Conservation (phyloP, 2,329 filamentous ascomycete genomes). For the Diaporthe nobilis region DNA sequence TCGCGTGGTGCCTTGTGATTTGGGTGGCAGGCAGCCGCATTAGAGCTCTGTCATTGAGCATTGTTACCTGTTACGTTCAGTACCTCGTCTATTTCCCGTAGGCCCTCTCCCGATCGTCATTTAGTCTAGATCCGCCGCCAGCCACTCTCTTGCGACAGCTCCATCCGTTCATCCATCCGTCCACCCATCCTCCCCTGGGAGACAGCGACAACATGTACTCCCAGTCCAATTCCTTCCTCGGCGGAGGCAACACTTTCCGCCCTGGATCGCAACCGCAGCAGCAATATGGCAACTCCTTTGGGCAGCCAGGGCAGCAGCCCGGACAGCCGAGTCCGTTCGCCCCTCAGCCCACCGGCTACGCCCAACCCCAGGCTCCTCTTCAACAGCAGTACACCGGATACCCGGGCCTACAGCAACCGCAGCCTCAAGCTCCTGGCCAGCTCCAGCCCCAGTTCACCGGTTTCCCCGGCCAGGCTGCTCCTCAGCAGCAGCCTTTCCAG, state of each 20-base stretch:
- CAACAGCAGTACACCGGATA: conserved; percentile 75
- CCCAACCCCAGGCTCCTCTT: conserved; percentile 61
- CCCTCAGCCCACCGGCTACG: conserved; percentile 73
- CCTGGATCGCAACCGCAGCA: conserved; percentile 73
- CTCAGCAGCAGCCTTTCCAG: conserved; percentile 72
- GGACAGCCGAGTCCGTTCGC: conserved; percentile 67
- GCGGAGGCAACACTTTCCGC: conserved; percentile 81
- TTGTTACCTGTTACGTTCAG: conserved; percentile 26
- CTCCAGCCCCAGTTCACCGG: conserved; percentile 79
- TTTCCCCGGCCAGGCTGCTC: conserved; percentile 62
- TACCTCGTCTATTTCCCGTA: conserved; percentile 30
- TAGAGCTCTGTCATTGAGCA: conserved; percentile 32
- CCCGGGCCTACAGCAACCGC: conserved; percentile 67
- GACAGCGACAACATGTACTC: conserved; percentile 79
- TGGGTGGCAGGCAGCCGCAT: conserved; percentile 32
- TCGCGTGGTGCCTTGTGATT: conserved; percentile 35
- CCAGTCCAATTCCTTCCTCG: conserved; percentile 87
- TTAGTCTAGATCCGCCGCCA: conserved; percentile 36
- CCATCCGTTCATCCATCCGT: not conserved
- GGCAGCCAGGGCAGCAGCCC: conserved; percentile 51
- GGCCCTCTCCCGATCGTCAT: conserved; percentile 32
- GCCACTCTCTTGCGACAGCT: conserved; percentile 20
- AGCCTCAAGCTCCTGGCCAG: conserved; percentile 69
- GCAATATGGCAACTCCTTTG: conserved; percentile 59
- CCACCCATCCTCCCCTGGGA: conserved; percentile 23